phyloP scores from a whole-genome alignment of 768 basidiomycete species.

The Aureoboletus auriporus region DNA sequence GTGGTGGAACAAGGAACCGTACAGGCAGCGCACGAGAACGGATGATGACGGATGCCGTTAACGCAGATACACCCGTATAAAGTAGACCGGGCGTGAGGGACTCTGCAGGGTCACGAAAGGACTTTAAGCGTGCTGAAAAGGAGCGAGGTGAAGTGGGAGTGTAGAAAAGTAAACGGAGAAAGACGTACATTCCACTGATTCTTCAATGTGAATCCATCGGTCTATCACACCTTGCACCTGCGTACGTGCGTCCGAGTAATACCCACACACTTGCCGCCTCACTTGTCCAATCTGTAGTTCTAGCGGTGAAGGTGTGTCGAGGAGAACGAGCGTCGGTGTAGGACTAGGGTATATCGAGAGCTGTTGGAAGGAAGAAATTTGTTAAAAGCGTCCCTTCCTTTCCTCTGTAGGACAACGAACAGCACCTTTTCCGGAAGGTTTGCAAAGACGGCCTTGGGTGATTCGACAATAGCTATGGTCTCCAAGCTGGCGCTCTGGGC shows the following conservation, averaged over 20 bases:
- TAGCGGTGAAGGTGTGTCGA: conserved; percentile 70
- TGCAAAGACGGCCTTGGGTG: conserved; percentile 10
- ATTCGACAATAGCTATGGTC: conserved; percentile 2
- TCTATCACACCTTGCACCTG: conserved; percentile 71
- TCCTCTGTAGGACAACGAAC: too few relatives aligned
- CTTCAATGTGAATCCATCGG: conserved; percentile 83
- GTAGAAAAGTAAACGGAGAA: not conserved
- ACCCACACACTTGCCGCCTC: conserved; percentile 54
- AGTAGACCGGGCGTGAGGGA: conserved; percentile 84
- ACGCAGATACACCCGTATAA: conserved; percentile 84
- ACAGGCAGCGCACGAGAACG: conserved; percentile 69
- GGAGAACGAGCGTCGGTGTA: conserved; percentile 60
- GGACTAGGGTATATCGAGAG: conserved; percentile 77
- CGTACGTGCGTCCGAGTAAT: conserved; percentile 54
- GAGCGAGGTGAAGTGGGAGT: not conserved
- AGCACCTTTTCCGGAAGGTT: conserved; percentile 25
- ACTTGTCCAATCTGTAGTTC: conserved; percentile 72
- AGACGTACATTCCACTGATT: conserved; percentile 76
- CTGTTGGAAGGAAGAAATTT: conserved; percentile 35
- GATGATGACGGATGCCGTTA: conserved; percentile 83
- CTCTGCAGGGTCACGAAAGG: conserved; percentile 76
- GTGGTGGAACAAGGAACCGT: conserved; percentile 72
- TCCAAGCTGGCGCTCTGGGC: not conserved
- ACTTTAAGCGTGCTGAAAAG: conserved; percentile 69
- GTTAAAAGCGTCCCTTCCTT: not conserved